A percentile compares a stretch with the other conserved stretches of the same genome.
Conservation (phyloP, 1,284 basidiomycete genomes). For the Pyrrhoderma noxium region DNA sequence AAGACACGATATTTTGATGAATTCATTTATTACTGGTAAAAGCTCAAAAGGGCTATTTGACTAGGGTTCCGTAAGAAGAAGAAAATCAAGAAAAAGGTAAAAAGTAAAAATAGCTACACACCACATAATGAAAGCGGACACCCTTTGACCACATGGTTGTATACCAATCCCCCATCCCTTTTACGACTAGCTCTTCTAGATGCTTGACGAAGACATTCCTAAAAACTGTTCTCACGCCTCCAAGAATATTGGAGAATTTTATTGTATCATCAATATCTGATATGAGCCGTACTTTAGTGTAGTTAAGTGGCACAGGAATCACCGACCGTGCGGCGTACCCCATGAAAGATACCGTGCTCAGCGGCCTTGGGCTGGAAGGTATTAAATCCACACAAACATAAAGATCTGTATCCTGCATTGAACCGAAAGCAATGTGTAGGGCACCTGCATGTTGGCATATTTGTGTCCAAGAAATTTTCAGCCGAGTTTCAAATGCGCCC, state of each 20-base stretch:
- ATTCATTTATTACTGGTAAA: conserved; percentile 73
- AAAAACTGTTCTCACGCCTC: conserved; percentile 71
- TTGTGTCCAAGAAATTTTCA: conserved; percentile 60
- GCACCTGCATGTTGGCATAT: conserved; percentile 55
- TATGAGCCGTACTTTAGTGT: conserved; percentile 65
- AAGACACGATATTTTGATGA: conserved; percentile 63
- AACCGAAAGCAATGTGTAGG: conserved; percentile 50
- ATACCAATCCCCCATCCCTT: conserved; percentile 86
- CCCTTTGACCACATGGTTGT: conserved; percentile 57
- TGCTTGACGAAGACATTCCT: conserved; percentile 70
- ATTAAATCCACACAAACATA: conserved; percentile 48
- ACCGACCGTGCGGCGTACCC: conserved; percentile 6
- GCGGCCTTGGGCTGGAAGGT: conserved; percentile 23
- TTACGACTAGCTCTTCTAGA: conserved; percentile 69
- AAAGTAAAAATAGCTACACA: too few species aligned
- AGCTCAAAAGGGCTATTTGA: conserved; percentile 87
- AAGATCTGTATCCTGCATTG: conserved; percentile 47
- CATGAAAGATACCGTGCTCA: conserved; percentile 20
- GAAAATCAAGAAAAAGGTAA: background rate
- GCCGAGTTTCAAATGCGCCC: conserved; percentile 62
- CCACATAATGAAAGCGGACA: conserved; percentile 80
- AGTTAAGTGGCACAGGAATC: conserved; percentile 39
- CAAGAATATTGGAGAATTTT: conserved; percentile 69
- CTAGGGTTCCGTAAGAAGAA: conserved; percentile 32
- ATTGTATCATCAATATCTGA: conserved; percentile 96